Conservation (phyloP, 2,329 filamentous ascomycete genomes). For the Lecanosticta acicola region DNA sequence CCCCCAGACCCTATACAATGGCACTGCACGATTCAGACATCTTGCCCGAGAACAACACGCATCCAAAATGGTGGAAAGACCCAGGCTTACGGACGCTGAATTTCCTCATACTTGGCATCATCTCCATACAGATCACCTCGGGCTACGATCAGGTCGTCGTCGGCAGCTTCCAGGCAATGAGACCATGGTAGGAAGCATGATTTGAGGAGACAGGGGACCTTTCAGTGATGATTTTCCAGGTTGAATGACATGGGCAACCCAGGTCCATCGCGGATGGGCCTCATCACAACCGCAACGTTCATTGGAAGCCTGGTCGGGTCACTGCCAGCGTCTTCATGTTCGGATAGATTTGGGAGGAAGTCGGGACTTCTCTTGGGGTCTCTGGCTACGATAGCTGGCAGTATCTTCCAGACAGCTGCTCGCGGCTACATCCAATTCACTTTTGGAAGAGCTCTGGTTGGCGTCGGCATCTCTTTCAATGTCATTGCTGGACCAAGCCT, state of each 20-base stretch:
- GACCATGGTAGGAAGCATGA: slow-evolving; percentile 6
- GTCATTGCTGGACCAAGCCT: slow-evolving; percentile 9
- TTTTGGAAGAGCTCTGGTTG: slow-evolving; percentile 7
- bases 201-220: not conserved
- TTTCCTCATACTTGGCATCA: slow-evolving; percentile 3
- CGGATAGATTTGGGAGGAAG: slow-evolving; percentile 4
- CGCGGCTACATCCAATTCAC: slow-evolving; percentile 3
- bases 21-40: too few species aligned
- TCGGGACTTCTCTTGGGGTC: slow-evolving; percentile 2
- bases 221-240: not conserved
- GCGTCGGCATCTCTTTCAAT: slow-evolving; percentile 11
- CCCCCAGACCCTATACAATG: too few species aligned
- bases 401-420: slow-evolving; percentile 4
- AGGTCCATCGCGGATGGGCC: slow-evolving; percentile 3
- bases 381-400: slow-evolving; percentile 1
- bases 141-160: slow-evolving; percentile 9
- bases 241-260: slow-evolving; percentile 7
- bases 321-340: slow-evolving; percentile 5
- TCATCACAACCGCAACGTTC: slow-evolving; percentile 8
- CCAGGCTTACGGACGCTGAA: slow-evolving; percentile 13
- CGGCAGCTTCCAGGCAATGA: slow-evolving; percentile 10
- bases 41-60: slow-evolving; percentile 17
- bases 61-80: slow-evolving; percentile 20
- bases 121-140: slow-evolving; percentile 7
- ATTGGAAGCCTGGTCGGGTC: slow-evolving; percentile 8